Percentiles rank a stretch among this genome's conserved stretches.
Evolutionary conservation across 768 basidiomycete species (phyloP).

Genomic region (Grammothele lineata): DNA sequence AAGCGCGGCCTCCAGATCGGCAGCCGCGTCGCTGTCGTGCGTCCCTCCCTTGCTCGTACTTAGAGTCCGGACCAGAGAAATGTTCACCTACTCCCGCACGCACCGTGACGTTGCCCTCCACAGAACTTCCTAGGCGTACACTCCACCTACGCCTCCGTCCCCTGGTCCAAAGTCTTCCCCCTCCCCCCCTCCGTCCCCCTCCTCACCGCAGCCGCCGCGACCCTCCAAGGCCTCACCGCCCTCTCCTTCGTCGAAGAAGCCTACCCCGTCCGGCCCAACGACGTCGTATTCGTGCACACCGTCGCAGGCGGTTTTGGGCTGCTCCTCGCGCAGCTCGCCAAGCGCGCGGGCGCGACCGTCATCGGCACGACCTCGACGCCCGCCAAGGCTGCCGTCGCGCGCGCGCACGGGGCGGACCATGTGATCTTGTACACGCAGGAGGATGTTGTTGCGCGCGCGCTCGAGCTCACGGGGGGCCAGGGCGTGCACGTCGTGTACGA

Average conservation of each 20-base stretch:
- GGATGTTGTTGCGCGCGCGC: slow-evolving; percentile 67
- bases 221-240: slow-evolving; percentile 78
- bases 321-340: slow-evolving; percentile 63
- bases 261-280: slow-evolving; percentile 76
- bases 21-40: slow-evolving; percentile 66
- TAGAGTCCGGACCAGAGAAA: too few relatives aligned
- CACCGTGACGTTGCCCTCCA: neutral
- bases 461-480: slow-evolving; percentile 71
- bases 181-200: slow-evolving; percentile 61
- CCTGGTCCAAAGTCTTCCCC: slow-evolving; percentile 58
- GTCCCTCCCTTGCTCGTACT: neutral
- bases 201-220: slow-evolving; percentile 58
- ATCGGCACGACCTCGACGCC: slow-evolving; percentile 89
- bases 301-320: slow-evolving; percentile 87
- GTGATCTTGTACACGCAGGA: slow-evolving; percentile 80
- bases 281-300: slow-evolving; percentile 82
- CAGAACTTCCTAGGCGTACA: slow-evolving; percentile 39
- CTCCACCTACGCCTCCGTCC: slow-evolving; percentile 68
- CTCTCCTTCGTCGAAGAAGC: slow-evolving; percentile 78
- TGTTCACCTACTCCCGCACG: neutral
- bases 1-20: slow-evolving; percentile 63
- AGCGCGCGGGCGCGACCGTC: slow-evolving; percentile 75
- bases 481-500: slow-evolving; percentile 89
- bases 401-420: slow-evolving; percentile 75
- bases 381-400: slow-evolving; percentile 81